Evolutionary conservation across 73 alveolate genomes (phyloP).

Genomic region (Durusdinium trenchii): DNA sequence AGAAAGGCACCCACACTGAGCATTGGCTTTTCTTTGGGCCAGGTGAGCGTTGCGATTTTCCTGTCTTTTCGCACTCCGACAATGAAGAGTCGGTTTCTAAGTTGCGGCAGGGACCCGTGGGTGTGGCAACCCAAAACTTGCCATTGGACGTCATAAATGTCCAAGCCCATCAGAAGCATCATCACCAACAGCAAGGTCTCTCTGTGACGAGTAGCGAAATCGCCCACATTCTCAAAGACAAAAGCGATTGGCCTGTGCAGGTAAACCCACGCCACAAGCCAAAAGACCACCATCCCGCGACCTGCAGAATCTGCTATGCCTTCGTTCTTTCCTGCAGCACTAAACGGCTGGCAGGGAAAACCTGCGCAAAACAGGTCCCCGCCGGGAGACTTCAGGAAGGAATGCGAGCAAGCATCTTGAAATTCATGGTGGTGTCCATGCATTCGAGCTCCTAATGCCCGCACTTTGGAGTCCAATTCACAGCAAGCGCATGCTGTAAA

Average conservation of each 20-base stretch:
- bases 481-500: background rate
- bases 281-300: background rate
- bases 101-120: background rate
- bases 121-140: background rate
- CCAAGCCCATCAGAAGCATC: background rate
- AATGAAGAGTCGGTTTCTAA: constrained; percentile 10
- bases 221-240: background rate
- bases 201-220: background rate
- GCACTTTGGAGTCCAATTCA: background rate
- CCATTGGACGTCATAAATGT: background rate
- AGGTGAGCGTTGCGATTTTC: background rate
- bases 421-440: background rate
- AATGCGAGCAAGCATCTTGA: background rate
- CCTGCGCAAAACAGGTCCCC: background rate
- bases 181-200: background rate
- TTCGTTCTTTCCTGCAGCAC: background rate
- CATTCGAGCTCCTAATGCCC: background rate
- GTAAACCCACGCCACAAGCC: background rate
- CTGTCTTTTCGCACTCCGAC: background rate
- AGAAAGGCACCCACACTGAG: no score
- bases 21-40: background rate
- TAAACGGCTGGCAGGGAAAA: constrained; percentile 31
- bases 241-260: background rate
- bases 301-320: background rate
- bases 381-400: background rate